These are phyloP conservation scores for Colletotrichum horii DNA, from an alignment of 2,329 filamentous ascomycete genomes.

Conservation along the genomic window DNA sequence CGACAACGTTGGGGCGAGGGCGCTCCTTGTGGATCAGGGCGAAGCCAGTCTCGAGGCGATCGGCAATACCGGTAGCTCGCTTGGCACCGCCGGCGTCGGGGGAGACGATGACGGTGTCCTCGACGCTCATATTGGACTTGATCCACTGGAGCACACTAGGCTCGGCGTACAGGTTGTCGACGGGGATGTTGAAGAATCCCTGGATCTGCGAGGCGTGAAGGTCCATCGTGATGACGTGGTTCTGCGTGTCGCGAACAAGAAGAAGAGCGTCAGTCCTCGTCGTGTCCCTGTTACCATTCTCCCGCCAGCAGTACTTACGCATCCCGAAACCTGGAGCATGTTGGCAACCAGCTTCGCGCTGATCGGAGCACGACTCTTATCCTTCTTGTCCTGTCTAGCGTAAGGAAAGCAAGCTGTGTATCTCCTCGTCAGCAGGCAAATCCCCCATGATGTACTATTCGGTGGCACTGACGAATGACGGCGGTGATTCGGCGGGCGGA, in stretches of 20 bases:
- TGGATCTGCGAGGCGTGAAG: conserved; percentile 86
- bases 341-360: conserved; percentile 89
- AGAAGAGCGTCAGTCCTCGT: neutral
- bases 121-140: conserved; percentile 74
- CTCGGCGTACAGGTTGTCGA: conserved; percentile 80
- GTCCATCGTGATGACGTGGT: conserved; percentile 80
- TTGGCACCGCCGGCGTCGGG: conserved; percentile 89
- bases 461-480: conserved; percentile 56
- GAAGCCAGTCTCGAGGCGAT: conserved; percentile 82
- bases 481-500: conserved; percentile 81
- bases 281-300: neutral
- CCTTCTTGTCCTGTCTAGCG: conserved; percentile 91
- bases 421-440: neutral
- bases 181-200: conserved; percentile 81
- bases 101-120: conserved; percentile 84
- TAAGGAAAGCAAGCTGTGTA: conserved; percentile 80
- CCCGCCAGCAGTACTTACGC: conserved; percentile 35
- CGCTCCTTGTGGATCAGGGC: conserved; percentile 87
- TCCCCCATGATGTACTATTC: neutral
- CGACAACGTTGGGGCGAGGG: conserved; percentile 74
- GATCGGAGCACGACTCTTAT: conserved; percentile 82
- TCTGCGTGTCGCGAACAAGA: neutral
- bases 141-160: conserved; percentile 87
- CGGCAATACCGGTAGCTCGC: conserved; percentile 83
- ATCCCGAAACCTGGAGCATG: conserved; percentile 88